Percentiles rank a stretch among this genome's conserved stretches.
Evolutionary conservation across 2,329 filamentous ascomycete genomes (phyloP).

Genomic region (Thelonectria olida): DNA sequence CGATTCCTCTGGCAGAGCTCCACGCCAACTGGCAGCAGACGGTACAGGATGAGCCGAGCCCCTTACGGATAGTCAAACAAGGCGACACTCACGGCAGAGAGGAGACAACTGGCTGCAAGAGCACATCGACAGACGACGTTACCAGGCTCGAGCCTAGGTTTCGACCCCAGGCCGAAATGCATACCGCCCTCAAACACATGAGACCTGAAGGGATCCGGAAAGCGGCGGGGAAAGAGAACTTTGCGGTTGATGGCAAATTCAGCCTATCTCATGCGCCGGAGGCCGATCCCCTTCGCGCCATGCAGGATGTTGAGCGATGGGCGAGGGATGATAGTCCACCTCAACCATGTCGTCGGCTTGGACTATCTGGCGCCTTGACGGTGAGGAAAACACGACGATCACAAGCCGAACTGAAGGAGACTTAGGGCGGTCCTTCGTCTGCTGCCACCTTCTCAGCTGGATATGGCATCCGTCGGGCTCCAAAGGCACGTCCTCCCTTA

Average conservation of each 20-base stretch:
- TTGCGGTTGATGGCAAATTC: neutral
- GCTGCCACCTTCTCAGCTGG: constrained; percentile 22
- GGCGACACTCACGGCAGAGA: constrained; percentile 16
- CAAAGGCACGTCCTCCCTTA: constrained; percentile 30
- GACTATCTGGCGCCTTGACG: constrained; percentile 20
- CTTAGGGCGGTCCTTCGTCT: constrained; percentile 9
- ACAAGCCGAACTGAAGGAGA: neutral
- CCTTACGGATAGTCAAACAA: constrained; percentile 61
- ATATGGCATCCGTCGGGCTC: constrained; percentile 20
- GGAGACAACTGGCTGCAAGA: constrained; percentile 30
- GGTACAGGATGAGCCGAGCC: constrained; percentile 49
- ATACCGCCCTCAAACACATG: constrained; percentile 50
- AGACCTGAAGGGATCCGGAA: constrained; percentile 19
- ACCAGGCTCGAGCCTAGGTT: neutral
- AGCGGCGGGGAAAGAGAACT: constrained; percentile 32
- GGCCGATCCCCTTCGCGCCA: neutral
- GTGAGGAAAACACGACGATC: constrained; percentile 31
- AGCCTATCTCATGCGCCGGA: neutral
- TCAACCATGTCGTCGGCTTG: constrained; percentile 6
- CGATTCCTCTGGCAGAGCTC: constrained; percentile 44
- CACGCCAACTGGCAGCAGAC: constrained; percentile 35
- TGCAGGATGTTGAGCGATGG: constrained; percentile 21
- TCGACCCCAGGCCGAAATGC: constrained; percentile 28
- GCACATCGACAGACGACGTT: constrained; percentile 40
- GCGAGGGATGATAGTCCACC: constrained; percentile 23